A percentile compares a stretch with the other conserved stretches of the same genome.
Conservation (phyloP, 1,284 basidiomycete species). For the Takashimella koratensis region DNA sequence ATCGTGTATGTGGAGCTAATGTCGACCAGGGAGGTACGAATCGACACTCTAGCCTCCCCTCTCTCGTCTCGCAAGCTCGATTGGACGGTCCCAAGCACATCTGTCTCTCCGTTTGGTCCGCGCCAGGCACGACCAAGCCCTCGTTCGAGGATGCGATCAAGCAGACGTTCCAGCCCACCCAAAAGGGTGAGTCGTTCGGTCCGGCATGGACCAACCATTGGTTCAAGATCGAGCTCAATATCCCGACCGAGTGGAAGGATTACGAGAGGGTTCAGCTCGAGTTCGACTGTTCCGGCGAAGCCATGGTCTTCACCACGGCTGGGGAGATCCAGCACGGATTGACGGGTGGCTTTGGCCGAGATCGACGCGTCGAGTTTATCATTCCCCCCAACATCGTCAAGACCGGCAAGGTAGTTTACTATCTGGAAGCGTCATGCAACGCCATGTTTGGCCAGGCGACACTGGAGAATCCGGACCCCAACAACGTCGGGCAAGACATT, state of each 20-base stretch:
- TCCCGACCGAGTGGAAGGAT: constrained; percentile 1
- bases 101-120: no score
- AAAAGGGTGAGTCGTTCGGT: constrained; percentile 9
- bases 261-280: constrained; percentile 55
- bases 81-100: no score
- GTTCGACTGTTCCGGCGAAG: constrained; percentile 87
- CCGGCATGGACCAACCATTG: constrained; percentile 70
- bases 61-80: no score
- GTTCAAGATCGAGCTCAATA: constrained; percentile 70
- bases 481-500: no score
- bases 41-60: no score
- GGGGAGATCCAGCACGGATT: constrained; percentile 49
- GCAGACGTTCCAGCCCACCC: constrained; percentile 1
- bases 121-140: constrained; percentile 71
- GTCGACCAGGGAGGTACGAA: no score
- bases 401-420: constrained; percentile 62
- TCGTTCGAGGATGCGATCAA: constrained; percentile 66
- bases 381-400: constrained; percentile 63
- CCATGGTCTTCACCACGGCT: constrained; percentile 76
- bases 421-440: constrained; percentile 74
- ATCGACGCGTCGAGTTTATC: constrained; percentile 85
- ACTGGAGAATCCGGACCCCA: no score
- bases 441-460: constrained; percentile 84
- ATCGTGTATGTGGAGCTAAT: no score
- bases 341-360: constrained; percentile 35